Conservation (phyloP, 1,284 basidiomycete species). For the Austroboletus niveus region DNA sequence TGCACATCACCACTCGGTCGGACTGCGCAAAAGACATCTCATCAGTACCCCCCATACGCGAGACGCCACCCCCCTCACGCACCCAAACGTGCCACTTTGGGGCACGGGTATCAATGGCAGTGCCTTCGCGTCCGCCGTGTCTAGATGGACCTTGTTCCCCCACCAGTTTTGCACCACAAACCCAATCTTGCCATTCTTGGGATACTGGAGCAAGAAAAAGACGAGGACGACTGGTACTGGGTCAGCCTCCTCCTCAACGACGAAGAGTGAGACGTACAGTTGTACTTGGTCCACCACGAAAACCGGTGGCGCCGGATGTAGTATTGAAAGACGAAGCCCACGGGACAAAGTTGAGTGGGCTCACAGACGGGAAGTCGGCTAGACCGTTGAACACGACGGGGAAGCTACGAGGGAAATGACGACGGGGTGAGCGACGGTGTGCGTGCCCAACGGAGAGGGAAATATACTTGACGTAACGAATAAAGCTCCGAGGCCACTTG, state of each 20-base stretch:
- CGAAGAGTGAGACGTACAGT: slow-evolving; percentile 30
- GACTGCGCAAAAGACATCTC: too few relatives aligned
- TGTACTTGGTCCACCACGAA: slow-evolving; percentile 59
- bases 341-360: slow-evolving; percentile 45
- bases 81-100: slow-evolving; percentile 41
- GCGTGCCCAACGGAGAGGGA: not conserved
- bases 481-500: slow-evolving; percentile 42
- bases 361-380: slow-evolving; percentile 51
- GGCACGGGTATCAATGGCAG: slow-evolving; percentile 29
- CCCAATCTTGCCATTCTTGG: slow-evolving; percentile 60
- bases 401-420: slow-evolving; percentile 29
- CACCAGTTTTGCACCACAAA: slow-evolving; percentile 61
- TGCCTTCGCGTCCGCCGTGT: slow-evolving; percentile 42
- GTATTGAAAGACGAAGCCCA: slow-evolving; percentile 58
- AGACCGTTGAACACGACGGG: slow-evolving; percentile 56
- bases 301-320: slow-evolving; percentile 46
- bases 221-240: slow-evolving; percentile 46
- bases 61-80: not conserved
- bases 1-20: too few relatives aligned
- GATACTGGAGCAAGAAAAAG: slow-evolving; percentile 70
- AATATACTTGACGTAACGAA: slow-evolving; percentile 46
- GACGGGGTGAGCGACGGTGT: not conserved
- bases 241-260: not conserved
- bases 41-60: too few relatives aligned
- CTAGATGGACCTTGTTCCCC: slow-evolving; percentile 60